Percentiles rank a stretch among this genome's conserved stretches.
Evolutionary conservation across 2,329 filamentous ascomycete genomes (phyloP).

Genomic region (Aureobasidium sp.): DNA sequence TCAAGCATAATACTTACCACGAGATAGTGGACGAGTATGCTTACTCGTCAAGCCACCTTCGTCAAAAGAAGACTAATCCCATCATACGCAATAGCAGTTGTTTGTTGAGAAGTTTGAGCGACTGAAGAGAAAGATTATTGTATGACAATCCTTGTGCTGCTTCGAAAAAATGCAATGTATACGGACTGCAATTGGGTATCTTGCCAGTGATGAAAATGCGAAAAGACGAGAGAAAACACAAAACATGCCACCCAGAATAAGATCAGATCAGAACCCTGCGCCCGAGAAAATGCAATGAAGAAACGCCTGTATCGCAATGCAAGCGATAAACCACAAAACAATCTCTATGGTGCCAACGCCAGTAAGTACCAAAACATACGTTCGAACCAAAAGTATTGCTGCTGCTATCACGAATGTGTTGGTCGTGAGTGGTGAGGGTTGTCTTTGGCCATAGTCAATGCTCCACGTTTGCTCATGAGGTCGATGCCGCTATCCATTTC

Average conservation of each 20-base stretch:
- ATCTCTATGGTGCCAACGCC: not conserved
- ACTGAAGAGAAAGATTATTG: not conserved
- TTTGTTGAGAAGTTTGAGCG: not conserved
- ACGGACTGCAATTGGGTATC: not conserved
- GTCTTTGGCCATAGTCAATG: constrained; percentile 19
- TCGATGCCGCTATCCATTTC: constrained; percentile 29
- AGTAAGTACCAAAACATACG: not conserved
- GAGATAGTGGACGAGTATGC: not conserved
- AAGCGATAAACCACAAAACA: not conserved
- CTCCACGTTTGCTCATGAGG: constrained; percentile 16
- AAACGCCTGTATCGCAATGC: not conserved
- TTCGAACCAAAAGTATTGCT: not conserved
- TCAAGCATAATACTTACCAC: not conserved
- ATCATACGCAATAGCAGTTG: not conserved
- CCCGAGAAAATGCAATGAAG: not conserved
- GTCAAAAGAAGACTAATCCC: not conserved
- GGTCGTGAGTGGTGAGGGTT: not conserved
- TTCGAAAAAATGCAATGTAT: not conserved
- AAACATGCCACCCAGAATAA: constrained; percentile 4
- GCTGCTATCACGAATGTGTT: not conserved
- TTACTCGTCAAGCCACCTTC: not conserved
- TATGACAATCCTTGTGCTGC: not conserved
- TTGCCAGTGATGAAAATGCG: constrained; percentile 5
- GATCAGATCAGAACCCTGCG: not conserved
- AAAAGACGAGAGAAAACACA: not conserved